Evolutionary conservation across 805 yeast genomes (phyloP), one percentile per base, ranked within the genome.

Genomic region (Metschnikowia reukaufii): DNA sequence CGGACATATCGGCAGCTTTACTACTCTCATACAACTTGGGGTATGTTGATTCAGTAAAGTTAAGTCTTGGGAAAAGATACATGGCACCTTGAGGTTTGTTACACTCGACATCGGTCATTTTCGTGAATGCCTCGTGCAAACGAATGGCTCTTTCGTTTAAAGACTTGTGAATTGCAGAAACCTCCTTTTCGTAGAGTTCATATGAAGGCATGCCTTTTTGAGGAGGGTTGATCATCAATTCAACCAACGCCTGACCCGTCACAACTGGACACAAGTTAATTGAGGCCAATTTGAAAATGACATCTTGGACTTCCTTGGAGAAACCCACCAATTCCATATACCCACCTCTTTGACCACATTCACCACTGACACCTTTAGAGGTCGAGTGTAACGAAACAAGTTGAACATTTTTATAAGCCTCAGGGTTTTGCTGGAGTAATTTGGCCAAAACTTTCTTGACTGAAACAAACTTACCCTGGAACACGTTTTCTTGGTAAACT

Each of bases 321-420:
- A 94, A 87, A 1, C 97, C 97, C 9, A 84, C 78, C 6, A 91
- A 70, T 68, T 94, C 99, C 94, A 94, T 87, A 74, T 91, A 94
- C 5, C 99, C 99, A 59, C 98, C 99, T 70, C 99, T 83, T 73
- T 94, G 99, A 50, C 99, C 99, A 77, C 99, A 94, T 70, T 94
- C 99, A 52, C 99, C 99, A 52, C 89, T 79, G 57, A 90, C 89
- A 66, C 99, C 99, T 69, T 94, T 94, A 10, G 98, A 92, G 36
- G 96, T 89, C n/a, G 98, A 90, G 67, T 94, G 98, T 57, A 94
- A 73, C 1, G 98, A 91, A 2, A 95, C 97, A 48, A 94, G 76
- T 64, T 89, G 96, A 33, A 94, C 92, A 50, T 81, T 73, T 40
- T 78, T 77, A 65, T 81, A 92, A 27, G 66, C 57, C 17, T 83